These are phyloP conservation scores for Suillus placidus DNA, from an alignment of 768 basidiomycete genomes.

Conservation along the genomic window DNA sequence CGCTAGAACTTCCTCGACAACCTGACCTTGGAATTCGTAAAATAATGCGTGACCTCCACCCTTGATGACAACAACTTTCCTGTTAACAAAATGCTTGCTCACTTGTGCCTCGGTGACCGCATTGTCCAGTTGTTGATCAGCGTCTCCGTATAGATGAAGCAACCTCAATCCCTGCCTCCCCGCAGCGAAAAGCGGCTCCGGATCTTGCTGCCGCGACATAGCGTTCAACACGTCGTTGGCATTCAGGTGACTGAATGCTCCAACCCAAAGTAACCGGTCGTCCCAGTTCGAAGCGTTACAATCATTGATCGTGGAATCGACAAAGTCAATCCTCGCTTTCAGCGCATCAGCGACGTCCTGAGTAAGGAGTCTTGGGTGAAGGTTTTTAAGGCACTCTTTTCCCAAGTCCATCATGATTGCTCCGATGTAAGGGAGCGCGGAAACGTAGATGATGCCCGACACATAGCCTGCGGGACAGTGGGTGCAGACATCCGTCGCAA, in stretches of 20 bases:
- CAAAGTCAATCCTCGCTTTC: neutral
- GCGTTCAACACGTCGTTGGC: neutral
- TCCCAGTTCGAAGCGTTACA: neutral
- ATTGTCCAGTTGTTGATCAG: neutral
- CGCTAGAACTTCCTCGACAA: neutral
- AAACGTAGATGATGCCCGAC: neutral
- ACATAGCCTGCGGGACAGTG: neutral
- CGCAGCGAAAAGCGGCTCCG: neutral
- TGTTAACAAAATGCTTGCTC: neutral
- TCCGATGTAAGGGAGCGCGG: neutral
- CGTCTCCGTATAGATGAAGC: neutral
- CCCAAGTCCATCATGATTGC: neutral
- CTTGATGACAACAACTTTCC: constrained; percentile 1
- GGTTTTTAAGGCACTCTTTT: neutral
- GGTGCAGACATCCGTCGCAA: neutral
- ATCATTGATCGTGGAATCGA: neutral
- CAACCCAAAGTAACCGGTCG: neutral
- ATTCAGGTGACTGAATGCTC: neutral
- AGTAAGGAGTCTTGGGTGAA: neutral
- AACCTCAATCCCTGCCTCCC: neutral
- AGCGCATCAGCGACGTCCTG: neutral
- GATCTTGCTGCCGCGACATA: neutral
- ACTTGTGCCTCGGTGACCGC: neutral
- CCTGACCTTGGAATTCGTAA: constrained; percentile 1
- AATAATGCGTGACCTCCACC: neutral